Evolutionary conservation across 768 basidiomycete species (phyloP), one percentile per base, ranked within the genome.

Genomic region (Auriscalpium microsporum): DNA sequence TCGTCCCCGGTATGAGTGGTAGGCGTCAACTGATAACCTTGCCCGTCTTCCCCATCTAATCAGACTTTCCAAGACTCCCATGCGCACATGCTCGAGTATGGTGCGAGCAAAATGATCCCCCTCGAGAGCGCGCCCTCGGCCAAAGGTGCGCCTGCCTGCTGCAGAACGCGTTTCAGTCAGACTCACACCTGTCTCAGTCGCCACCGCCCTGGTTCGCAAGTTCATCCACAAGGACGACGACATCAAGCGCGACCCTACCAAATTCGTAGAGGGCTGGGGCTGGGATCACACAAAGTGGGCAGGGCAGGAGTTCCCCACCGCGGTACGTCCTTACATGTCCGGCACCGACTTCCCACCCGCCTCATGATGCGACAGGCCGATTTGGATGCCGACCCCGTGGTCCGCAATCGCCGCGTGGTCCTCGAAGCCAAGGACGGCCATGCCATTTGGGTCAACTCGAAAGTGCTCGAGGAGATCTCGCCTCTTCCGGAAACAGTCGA

Each of bases 251-350:
- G 78, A 90, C 65, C 77, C 71, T 13, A 73, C 78, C 19, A 78
- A 75, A 59, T 83, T 83, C 67, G 77, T 95, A 14, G 78, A 83
- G 53, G 91, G 91, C 2, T 82, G 87, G 65, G 94, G 93, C 1
- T 95, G 94, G 92, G 90, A 95, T 67, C 94, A 95, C 68, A 94
- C 90, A 1, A 70, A 77, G 52, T 89, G 87, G 87, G 72, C 77
- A 8, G 66, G 66, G 17, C 68, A 72, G 34, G 70, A 72, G 19
- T 91, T 84, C 76, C 90, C 90, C 8, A 81, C 78, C 45, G 78
- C 83, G 56, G 90, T 90, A 63, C 55, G 79, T 72, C 19, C n/a
- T 13, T 28, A 16, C 49, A 34, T 33, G 44, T 17, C 23, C 45
- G 48, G 45, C 10, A 34, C 14, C 10, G 8, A 13, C n/a, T 16